Conservation (phyloP, 176 grass and related monocot genomes). For the Stipa capillata region DNA sequence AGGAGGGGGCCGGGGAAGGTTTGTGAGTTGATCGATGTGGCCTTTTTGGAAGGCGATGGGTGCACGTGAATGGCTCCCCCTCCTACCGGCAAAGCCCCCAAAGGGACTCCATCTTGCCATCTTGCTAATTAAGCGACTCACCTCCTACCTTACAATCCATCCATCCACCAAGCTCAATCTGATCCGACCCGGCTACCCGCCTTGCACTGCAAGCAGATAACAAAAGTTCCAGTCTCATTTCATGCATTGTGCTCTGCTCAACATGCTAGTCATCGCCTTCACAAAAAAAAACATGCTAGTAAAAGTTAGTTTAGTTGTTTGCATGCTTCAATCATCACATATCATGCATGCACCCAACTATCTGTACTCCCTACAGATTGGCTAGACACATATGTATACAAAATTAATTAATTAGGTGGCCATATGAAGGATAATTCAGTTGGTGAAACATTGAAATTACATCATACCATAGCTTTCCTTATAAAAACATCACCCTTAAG, state of each 20-base stretch:
- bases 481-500: no score
- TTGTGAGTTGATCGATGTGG: background rate
- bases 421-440: no score
- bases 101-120: background rate
- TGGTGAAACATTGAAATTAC: no score
- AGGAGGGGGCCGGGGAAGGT: background rate
- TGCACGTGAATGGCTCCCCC: constrained; percentile 25
- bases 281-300: no score
- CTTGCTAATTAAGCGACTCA: background rate
- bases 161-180: background rate
- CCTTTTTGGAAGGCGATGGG: background rate
- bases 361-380: background rate
- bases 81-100: constrained; percentile 21
- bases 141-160: background rate
- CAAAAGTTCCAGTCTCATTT: background rate
- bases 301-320: background rate
- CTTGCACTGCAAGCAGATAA: background rate
- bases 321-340: background rate
- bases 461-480: no score
- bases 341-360: background rate
- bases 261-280: no score
- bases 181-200: constrained; percentile 15
- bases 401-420: no score
- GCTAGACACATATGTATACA: no score
- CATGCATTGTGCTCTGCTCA: background rate